phyloP scores from a whole-genome alignment of 495 filamentous ascomycete genomes.

The Tuber calosporum region DNA sequence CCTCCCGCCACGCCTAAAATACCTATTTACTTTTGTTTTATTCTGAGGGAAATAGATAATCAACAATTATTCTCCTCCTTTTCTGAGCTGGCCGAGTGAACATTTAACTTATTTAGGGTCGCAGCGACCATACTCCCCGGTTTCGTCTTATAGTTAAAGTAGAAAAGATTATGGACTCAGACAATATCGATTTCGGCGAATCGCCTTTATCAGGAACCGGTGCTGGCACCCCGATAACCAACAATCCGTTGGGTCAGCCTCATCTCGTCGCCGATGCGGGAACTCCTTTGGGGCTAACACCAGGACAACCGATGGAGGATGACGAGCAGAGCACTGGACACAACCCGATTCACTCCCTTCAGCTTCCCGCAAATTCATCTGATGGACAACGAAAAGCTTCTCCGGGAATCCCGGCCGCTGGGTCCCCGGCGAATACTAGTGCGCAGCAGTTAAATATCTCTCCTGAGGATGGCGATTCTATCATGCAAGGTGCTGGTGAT shows the following conservation, averaged over 20 bases:
- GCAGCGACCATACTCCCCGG: slow-evolving; percentile 1
- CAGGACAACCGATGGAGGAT: slow-evolving; percentile 37
- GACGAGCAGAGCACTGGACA: slow-evolving; percentile 35
- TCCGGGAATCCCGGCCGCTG: slow-evolving; percentile 20
- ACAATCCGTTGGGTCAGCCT: slow-evolving; percentile 26
- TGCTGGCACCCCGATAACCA: slow-evolving; percentile 27
- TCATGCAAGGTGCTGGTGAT: slow-evolving; percentile 43
- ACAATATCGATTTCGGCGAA: slow-evolving; percentile 36
- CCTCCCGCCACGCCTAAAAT: neutral
- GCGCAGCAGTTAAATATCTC: slow-evolving; percentile 25
- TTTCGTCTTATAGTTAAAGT: neutral
- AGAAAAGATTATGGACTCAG: slow-evolving; percentile 27
- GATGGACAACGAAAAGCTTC: slow-evolving; percentile 22
- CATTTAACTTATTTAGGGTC: slow-evolving; percentile 9
- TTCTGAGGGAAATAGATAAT: neutral
- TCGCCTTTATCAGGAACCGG: slow-evolving; percentile 37
- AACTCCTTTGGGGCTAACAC: slow-evolving; percentile 29
- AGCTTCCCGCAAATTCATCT: slow-evolving; percentile 15
- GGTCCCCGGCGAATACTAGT: slow-evolving; percentile 23
- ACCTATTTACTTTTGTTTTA: neutral
- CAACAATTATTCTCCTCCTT: slow-evolving; percentile 1
- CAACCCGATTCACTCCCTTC: slow-evolving; percentile 24
- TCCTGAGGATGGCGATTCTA: slow-evolving; percentile 38
- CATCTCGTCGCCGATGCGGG: slow-evolving; percentile 27
- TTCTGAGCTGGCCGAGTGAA: slow-evolving; percentile 1